Evolutionary conservation across 805 yeast genomes (phyloP).

Genomic region (Candida rishiriensis): DNA sequence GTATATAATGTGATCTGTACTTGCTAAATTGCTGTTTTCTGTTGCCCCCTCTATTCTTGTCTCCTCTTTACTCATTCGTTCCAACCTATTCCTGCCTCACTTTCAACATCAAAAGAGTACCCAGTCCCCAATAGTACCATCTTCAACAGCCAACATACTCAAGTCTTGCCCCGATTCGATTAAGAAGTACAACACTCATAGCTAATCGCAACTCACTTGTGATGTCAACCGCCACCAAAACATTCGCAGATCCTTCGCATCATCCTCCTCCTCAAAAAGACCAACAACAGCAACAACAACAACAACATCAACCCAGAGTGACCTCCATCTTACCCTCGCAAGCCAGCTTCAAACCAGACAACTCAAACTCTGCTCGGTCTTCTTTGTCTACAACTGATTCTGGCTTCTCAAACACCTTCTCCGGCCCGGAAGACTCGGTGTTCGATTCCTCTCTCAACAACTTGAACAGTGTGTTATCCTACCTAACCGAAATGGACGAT

Average conservation of each 20-base stretch:
- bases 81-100: no score
- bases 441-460: slow-evolving; percentile 12
- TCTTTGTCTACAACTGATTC: slow-evolving; percentile 17
- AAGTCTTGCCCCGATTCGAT: no score
- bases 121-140: no score
- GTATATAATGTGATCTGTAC: no score
- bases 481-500: slow-evolving; percentile 17
- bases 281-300: not conserved
- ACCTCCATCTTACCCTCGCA: no score
- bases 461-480: slow-evolving; percentile 12
- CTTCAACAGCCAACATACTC: no score
- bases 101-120: no score
- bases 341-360: no score
- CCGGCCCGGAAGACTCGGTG: slow-evolving; percentile 9
- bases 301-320: not conserved
- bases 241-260: not conserved
- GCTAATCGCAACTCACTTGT: not conserved
- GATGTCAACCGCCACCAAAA: not conserved
- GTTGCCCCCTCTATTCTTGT: no score
- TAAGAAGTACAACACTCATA: no score
- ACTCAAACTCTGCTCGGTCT: slow-evolving; percentile 16
- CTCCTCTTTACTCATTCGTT: no score
- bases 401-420: slow-evolving; percentile 11
- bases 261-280: not conserved
- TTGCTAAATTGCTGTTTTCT: no score